Conservation (phyloP, 805 yeast species). For the Candida pseudofarinosa region DNA sequence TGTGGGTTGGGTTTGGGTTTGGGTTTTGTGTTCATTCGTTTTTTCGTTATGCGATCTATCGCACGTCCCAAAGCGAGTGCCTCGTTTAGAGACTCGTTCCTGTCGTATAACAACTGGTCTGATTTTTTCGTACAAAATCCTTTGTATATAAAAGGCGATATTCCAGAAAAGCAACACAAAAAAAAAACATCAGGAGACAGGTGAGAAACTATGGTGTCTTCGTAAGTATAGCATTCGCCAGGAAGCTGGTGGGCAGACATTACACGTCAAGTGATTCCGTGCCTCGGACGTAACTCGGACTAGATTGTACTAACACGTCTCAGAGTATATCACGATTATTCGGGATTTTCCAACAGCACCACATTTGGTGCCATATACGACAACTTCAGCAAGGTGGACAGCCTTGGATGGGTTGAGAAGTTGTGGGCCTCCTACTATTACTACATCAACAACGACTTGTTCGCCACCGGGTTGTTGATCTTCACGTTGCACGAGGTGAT, state of each 20-base stretch:
- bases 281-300: no score
- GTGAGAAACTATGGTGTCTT: background rate
- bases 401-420: conserved; percentile 39
- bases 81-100: conserved; percentile 6
- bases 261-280: background rate
- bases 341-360: conserved; percentile 28
- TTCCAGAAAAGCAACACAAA: background rate
- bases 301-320: background rate
- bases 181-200: background rate
- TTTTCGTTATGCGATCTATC: background rate
- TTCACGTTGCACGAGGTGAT: conserved; percentile 53
- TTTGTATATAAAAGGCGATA: background rate
- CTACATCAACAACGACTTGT: conserved; percentile 49
- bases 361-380: conserved; percentile 24
- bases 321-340: conserved; percentile 30
- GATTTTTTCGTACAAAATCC: background rate
- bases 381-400: conserved; percentile 23
- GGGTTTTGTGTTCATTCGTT: no score
- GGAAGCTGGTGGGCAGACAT: background rate
- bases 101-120: conserved; percentile 4
- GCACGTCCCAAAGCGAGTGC: background rate
- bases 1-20: no score
- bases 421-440: conserved; percentile 55
- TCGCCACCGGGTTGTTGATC: conserved; percentile 56
- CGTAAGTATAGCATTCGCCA: background rate